Base-by-base conservation (phyloP, 495 filamentous ascomycete species). In the Pyronema domesticum region DNA sequence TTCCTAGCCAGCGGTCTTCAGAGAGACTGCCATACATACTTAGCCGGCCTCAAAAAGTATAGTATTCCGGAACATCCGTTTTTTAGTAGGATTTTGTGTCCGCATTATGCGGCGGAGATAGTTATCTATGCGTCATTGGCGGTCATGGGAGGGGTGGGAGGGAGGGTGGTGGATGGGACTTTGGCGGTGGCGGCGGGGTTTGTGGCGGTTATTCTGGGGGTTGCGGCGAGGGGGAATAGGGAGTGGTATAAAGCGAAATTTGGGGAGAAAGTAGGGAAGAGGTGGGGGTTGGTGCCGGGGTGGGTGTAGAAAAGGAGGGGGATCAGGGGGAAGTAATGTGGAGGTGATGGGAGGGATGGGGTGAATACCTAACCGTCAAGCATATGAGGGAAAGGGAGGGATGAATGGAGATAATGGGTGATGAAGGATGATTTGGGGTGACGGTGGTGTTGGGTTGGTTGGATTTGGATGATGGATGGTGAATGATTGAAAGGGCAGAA, bases 81-180 rank as follows among this genome's bases (percentile, higher is more conserved):
- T 0, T 98, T 96, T 63, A 70, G 70, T 37, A 68, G 63, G 34
- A 58, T 89, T 14, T 69, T 94, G 8, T 93, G 81, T 57, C 88
- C 93, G n/a, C 91, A 96, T 69, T 98, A 95, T 67, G 81, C 81
- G 0, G 82, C 82, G 46, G 93, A 96, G 65, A 87, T 86, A 61
- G 47, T 84, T 2, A 78, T 95, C 55, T 95, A 96, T 62, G 58
- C 88, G 30, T 77, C 80, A n/a, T 67, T 96, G 56, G 76, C 86
- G 1, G 61, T 94, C 18, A 61, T 84, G 11, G 81, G 81, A 39
- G 86, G 88, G 4, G 89, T 87, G 0, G 55, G 60, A 5, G 76
- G 75, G 7, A 57, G 66, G 30, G 56, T 74, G 54, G 61, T 85
- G 30, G 96, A 96, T 67, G 76, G 71, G 61, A 93, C 89, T 1